phyloP scores from a whole-genome alignment of 345 rosid species.

The Hevea brasiliensis region DNA sequence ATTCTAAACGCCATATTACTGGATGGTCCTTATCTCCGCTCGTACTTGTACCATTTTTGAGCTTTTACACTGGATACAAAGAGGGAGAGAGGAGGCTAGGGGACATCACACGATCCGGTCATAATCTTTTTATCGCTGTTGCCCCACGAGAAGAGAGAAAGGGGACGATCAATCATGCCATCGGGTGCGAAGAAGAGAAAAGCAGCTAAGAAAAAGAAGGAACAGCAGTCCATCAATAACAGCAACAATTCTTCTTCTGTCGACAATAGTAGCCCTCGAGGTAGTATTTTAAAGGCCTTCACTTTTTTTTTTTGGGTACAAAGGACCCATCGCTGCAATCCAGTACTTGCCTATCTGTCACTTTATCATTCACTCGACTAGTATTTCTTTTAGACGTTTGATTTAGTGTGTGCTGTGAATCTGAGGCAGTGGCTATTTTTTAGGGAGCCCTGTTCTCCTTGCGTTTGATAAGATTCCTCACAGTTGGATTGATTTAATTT shows the following conservation, averaged over 20 bases:
- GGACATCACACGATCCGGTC: constrained; percentile 18
- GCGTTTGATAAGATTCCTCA: not conserved
- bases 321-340: constrained; percentile 11
- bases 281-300: constrained; percentile 25
- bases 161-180: constrained; percentile 61
- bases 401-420: not conserved
- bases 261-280: constrained; percentile 36
- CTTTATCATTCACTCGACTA: constrained; percentile 30
- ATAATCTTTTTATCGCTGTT: not conserved
- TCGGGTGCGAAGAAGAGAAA: constrained; percentile 84
- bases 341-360: constrained; percentile 28
- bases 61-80: not conserved
- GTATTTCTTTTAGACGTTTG: not conserved
- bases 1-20: constrained; percentile 5
- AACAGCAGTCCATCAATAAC: constrained; percentile 34
- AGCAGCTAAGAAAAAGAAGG: constrained; percentile 89
- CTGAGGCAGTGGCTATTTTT: constrained; percentile 3
- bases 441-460: constrained; percentile 18
- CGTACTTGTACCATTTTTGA: not conserved
- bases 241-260: constrained; percentile 27
- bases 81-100: not conserved
- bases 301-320: constrained; percentile 14
- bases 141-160: constrained; percentile 7
- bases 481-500: not conserved
- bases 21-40: not conserved